Conservation (phyloP, 306 rosid species). For the Cicer pinnatifidum region DNA sequence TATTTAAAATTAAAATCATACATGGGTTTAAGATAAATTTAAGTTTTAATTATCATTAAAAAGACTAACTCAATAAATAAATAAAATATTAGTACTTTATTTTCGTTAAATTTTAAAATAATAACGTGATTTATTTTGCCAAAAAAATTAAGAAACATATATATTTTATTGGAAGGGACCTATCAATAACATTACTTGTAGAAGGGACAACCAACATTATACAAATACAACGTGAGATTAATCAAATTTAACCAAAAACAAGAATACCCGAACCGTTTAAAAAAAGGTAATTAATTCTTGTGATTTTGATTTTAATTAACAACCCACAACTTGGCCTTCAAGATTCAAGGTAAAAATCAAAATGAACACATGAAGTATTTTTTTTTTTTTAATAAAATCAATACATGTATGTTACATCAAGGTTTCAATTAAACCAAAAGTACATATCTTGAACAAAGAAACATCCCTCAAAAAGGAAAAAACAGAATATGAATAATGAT, state of each 20-base stretch:
- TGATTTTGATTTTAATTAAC: slow-evolving; percentile 14
- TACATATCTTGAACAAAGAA: too few species aligned
- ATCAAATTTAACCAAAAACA: neutral
- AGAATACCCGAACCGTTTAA: neutral
- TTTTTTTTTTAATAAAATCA: neutral
- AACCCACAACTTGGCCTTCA: neutral
- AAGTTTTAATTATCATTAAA: too few species aligned
- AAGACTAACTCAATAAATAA: too few species aligned
- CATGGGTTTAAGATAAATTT: too few species aligned
- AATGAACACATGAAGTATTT: neutral
- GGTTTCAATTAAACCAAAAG: neutral
- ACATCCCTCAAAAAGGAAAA: too few species aligned
- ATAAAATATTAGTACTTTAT: too few species aligned
- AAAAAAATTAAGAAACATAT: too few species aligned
- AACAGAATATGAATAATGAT: too few species aligned
- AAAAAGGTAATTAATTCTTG: neutral
- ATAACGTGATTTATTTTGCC: too few species aligned
- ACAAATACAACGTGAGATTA: neutral
- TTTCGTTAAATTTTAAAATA: too few species aligned
- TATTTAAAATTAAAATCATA: too few species aligned
- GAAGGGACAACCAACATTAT: neutral
- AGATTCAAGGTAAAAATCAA: neutral
- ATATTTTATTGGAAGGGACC: neutral
- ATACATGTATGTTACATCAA: neutral
- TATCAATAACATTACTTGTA: neutral